Evolutionary conservation across 345 rosid genomes (phyloP).

Genomic region (Sapria himalayana): DNA sequence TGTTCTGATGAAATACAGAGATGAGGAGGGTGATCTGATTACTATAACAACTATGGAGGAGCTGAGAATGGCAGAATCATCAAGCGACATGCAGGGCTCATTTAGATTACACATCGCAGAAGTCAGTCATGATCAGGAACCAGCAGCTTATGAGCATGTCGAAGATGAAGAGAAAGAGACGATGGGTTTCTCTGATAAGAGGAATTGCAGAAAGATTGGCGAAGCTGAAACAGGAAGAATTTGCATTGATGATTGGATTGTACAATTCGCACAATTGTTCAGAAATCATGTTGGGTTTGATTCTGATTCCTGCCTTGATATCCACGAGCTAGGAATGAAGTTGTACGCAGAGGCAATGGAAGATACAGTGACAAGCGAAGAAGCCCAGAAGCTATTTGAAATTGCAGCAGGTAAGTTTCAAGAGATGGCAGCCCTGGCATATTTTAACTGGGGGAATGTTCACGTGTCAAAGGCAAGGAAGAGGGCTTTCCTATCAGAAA

Average conservation of each 20-base stretch:
- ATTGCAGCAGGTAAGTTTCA: constrained; percentile 82
- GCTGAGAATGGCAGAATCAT: constrained; percentile 48
- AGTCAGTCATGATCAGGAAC: constrained; percentile 67
- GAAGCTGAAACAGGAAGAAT: constrained; percentile 20
- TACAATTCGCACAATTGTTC: constrained; percentile 74
- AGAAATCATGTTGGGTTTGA: constrained; percentile 92
- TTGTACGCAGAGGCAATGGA: constrained; percentile 88
- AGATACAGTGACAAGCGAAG: constrained; percentile 63
- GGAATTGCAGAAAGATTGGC: constrained; percentile 14
- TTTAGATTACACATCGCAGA: constrained; percentile 57
- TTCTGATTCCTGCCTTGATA: constrained; percentile 82
- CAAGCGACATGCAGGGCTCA: constrained; percentile 29
- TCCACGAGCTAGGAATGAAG: constrained; percentile 90
- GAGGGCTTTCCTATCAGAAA: constrained; percentile 41
- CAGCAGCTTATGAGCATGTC: constrained; percentile 48
- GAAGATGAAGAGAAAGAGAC: constrained; percentile 15
- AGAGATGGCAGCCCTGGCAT: constrained; percentile 89
- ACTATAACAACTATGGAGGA: constrained; percentile 76
- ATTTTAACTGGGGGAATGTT: constrained; percentile 93
- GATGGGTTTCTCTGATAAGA: constrained; percentile 13
- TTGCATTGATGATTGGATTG: constrained; percentile 63
- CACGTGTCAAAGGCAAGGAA: constrained; percentile 85
- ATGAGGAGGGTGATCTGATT: constrained; percentile 77
- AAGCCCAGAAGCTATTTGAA: constrained; percentile 70
- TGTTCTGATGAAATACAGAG: constrained; percentile 67